Percentiles rank a stretch among this genome's conserved stretches.
phyloP scores from a whole-genome alignment of 495 filamentous ascomycete genomes.

The Polyplosphaeria fusca region DNA sequence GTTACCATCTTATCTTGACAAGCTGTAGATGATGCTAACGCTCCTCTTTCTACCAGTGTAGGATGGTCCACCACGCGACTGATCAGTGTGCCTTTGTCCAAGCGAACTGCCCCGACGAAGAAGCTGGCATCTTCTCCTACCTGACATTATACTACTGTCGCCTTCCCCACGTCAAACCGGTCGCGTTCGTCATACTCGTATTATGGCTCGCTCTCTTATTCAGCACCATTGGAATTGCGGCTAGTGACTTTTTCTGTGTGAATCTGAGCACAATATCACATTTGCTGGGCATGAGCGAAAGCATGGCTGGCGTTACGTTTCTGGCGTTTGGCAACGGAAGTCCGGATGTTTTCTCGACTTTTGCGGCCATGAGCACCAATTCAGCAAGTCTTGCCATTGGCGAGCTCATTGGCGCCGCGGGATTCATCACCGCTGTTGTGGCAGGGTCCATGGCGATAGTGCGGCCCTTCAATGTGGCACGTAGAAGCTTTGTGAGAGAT shows the following conservation, averaged over 20 bases:
- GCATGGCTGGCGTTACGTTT: constrained; percentile 93
- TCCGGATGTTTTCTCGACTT: constrained; percentile 97
- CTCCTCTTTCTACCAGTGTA: constrained; percentile 57
- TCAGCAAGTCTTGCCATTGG: constrained; percentile 94
- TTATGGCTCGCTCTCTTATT: constrained; percentile 90
- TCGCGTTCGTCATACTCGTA: constrained; percentile 74
- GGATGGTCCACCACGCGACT: constrained; percentile 66
- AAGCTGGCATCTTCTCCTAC: constrained; percentile 86
- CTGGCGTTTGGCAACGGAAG: constrained; percentile 98
- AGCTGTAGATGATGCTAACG: too few relatives aligned
- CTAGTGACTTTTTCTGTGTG: constrained; percentile 96
- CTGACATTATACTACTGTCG: constrained; percentile 89
- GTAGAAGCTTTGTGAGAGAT: constrained; percentile 85
- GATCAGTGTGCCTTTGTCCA: constrained; percentile 87
- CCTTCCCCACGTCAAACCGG: constrained; percentile 61
- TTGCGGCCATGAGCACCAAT: constrained; percentile 95
- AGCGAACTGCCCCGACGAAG: constrained; percentile 79
- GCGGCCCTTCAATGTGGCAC: constrained; percentile 84
- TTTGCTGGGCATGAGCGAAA: constrained; percentile 90
- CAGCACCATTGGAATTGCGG: constrained; percentile 96
- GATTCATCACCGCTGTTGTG: constrained; percentile 95
- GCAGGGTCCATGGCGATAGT: constrained; percentile 98
- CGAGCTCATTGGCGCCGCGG: constrained; percentile 90
- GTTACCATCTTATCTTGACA: neutral
- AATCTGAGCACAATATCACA: constrained; percentile 89